Conservation (phyloP, 1,284 basidiomycete species). For the Rugosomyces carneus region DNA sequence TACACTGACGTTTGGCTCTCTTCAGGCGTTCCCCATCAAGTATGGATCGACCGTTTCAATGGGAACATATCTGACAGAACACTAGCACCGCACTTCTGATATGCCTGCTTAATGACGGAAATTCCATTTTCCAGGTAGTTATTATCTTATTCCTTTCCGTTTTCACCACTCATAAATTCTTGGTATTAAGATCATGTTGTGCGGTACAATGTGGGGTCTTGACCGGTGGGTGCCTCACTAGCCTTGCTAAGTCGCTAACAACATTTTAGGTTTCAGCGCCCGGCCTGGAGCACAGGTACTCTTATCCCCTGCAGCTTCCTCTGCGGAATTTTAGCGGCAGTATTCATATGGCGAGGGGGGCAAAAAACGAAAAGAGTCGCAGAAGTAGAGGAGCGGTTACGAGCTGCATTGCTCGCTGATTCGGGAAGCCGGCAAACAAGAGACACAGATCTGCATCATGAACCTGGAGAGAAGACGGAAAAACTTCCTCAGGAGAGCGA, state of each 20-base stretch:
- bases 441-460: conserved; percentile 1
- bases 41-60: conserved; percentile 24
- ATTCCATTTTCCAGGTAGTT: conserved; percentile 72
- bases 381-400: conserved; percentile 66
- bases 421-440: background rate
- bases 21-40: conserved; percentile 75
- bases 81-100: conserved; percentile 55
- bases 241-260: background rate
- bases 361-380: conserved; percentile 72
- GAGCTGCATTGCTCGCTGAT: conserved; percentile 56
- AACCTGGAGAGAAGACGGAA: conserved; percentile 13
- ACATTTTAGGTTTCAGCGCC: conserved; percentile 47
- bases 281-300: conserved; percentile 63
- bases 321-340: conserved; percentile 74
- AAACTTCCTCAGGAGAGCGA: conserved; percentile 15
- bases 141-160: background rate
- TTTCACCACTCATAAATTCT: conserved; percentile 2
- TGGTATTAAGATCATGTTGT: conserved; percentile 49
- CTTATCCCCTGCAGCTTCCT: conserved; percentile 76
- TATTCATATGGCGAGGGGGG: conserved; percentile 77
- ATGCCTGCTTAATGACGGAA: conserved; percentile 69
- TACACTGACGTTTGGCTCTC: conserved; percentile 1
- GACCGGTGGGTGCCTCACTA: conserved; percentile 37
- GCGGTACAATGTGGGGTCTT: conserved; percentile 81
- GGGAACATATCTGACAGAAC: conserved; percentile 6